phyloP scores from a whole-genome alignment of 176 grass and related monocot species.

The Triticum turgidum region DNA sequence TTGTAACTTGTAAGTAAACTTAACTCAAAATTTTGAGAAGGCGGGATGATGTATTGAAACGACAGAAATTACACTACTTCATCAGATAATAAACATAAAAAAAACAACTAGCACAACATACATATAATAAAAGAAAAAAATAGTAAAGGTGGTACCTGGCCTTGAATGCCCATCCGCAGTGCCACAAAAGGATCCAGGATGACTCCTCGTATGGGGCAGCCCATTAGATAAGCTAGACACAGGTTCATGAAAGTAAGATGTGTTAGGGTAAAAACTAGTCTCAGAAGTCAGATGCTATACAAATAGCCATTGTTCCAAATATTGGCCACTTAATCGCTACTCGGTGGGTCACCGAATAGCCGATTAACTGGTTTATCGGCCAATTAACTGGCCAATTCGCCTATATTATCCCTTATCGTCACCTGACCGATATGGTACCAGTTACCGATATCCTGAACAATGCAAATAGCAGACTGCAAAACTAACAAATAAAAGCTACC shows the following conservation, averaged over 20 bases:
- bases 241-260: slow-evolving; percentile 21
- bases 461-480: not conserved
- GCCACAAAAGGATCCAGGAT: slow-evolving; percentile 97
- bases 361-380: no score
- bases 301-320: not conserved
- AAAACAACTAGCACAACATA: not conserved
- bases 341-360: no score
- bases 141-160: slow-evolving; percentile 54
- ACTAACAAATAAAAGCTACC: slow-evolving; percentile 3
- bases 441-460: no score
- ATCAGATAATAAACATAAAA: not conserved
- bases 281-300: not conserved
- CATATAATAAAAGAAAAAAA: not conserved
- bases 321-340: no score
- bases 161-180: slow-evolving; percentile 90
- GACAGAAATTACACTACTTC: not conserved
- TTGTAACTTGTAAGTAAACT: not conserved
- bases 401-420: no score
- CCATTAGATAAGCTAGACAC: slow-evolving; percentile 87
- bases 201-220: slow-evolving; percentile 91
- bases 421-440: no score
- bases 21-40: not conserved
- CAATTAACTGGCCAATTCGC: no score
- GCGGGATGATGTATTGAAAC: not conserved
- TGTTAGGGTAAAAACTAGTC: not conserved